Evolutionary conservation across 2,329 filamentous ascomycete genomes (phyloP), one percentile per base, ranked within the genome.

Genomic region (Penicillium rolfsii): DNA sequence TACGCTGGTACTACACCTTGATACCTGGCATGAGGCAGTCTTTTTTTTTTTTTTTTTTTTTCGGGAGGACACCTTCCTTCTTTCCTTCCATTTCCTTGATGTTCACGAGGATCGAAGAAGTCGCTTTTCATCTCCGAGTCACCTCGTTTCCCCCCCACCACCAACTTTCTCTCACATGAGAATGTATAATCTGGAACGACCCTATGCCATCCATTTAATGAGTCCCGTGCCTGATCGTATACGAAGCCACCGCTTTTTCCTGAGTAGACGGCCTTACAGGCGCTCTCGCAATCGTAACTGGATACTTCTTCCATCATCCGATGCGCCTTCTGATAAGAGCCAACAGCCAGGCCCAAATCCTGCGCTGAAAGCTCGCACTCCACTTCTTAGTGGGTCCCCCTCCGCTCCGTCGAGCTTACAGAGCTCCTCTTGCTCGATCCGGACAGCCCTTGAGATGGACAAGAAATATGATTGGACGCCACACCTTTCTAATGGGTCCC

Each of bases 21-120:
- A 68, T 69, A 68, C 65, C 62, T 65, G 60, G 58, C 59, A 61
- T 59, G 59, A 55, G 50, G 55, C 26, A n/a, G 19, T 22, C 19
- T 22, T 22, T 22, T 22, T 30, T 28, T 16, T n/a, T 22, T 22
- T 22, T 22, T 30, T 28, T 16, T n/a, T 40, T 40, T 7, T 5
- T n/a, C 30, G 38, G 11, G 35, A 35, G 28, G 48, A n/a, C n/a
- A 14, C 49, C 36, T 52, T 36, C 49, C n/a, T 38, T 38, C 14
- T 38, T 28, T 28, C 24, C 33, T 7, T 14, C 22, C 33, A 22
- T 19, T 14, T 38, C 19, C 35, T 33, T 19, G 14, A 35, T 57
- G 26, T 43, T 26, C 19, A 52, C 24, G 55, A 43, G 55, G 19
- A 50, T 26, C 7, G 55, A 57, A 57, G 55, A 57, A 24, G 12